Evolutionary conservation across 2,329 filamentous ascomycete genomes (phyloP), one percentile per base, ranked within the genome.

Genomic region (Hortaea sp.): DNA sequence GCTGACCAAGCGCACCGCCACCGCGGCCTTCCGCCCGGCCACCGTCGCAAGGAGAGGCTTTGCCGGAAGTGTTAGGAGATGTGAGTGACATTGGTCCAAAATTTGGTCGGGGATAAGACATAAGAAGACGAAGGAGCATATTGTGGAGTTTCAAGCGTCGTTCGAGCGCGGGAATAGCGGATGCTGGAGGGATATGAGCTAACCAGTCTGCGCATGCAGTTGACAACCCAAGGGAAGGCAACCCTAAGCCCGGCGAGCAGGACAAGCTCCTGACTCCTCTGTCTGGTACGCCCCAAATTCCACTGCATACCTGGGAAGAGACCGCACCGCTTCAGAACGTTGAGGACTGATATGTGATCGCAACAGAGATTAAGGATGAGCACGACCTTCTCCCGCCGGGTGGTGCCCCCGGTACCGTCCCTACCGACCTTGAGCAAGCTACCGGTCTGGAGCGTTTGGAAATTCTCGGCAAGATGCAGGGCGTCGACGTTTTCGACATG

Each of bases 391-490:
- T 94, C 56, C 79, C 84, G 54, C 85, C 88, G 31, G 92, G 92
- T 75, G 88, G 85, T 61, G 69, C 78, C 60, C 73, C 81, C 55
- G 90, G 92, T 66, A 85, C 84, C 67, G 76, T 98, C 57, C 88
- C 92, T 57, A 94, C 87, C 72, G 92, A 98, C 71, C 71, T 94
- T 66, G 88, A 97, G 70, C 92, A 98, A 71, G 74, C 92, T 50
- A 97, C 92, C 60, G 92, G 92, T 85, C 78, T 97, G 50, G 92
- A 98, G 78, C 89, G 92, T 80, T 80, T 98, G 60, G 92, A 98
- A 74, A 92, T 98, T 64, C 78, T 98, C 68, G 92, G 92, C 73
- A 98, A 98, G 82, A 95, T 97, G 85, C 88, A 97, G 77, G 89
- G 92, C 57, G 76, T 95, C 62, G 92, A 98, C 67, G 77, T 97